Percentiles rank a stretch among this genome's conserved stretches.
Conservation (phyloP, 345 rosid species). For the Populus deltoides region DNA sequence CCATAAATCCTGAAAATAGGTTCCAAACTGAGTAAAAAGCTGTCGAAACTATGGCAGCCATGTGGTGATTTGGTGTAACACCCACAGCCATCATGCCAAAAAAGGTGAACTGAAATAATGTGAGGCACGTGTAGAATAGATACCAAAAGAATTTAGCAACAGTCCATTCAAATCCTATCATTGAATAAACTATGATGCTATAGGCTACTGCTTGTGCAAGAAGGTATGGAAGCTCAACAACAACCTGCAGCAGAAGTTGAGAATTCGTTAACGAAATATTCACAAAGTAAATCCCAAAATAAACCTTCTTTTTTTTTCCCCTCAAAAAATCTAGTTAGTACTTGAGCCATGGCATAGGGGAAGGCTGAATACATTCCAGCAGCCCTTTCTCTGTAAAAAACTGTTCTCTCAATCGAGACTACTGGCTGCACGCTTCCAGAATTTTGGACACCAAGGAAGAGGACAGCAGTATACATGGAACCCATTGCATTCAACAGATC, state of each 20-base stretch:
- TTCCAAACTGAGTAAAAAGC: conserved; percentile 56
- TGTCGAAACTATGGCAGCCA: conserved; percentile 47
- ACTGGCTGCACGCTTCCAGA: conserved; percentile 54
- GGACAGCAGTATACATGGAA: conserved; percentile 66
- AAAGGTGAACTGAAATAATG: conserved; percentile 57
- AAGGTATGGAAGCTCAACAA: conserved; percentile 56
- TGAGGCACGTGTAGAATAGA: conserved; percentile 51
- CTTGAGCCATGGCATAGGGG: conserved; percentile 75
- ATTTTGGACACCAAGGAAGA: conserved; percentile 69
- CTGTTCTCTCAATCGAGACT: conserved; percentile 62
- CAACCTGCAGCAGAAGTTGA: conserved; percentile 30
- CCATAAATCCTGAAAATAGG: conserved; percentile 58
- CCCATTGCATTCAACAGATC: conserved; percentile 70
- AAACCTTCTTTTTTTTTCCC: no score
- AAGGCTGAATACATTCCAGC: conserved; percentile 79
- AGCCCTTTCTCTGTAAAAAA: conserved; percentile 74
- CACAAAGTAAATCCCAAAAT: not conserved
- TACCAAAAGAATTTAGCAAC: conserved; percentile 60
- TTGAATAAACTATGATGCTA: conserved; percentile 50
- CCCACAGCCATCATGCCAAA: conserved; percentile 76
- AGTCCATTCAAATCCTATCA: conserved; percentile 63
- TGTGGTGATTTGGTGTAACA: conserved; percentile 59
- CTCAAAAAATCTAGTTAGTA: not conserved
- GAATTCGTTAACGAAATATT: no score
- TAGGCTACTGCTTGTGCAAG: conserved; percentile 45